These are phyloP conservation scores for Phytophthora europaea DNA, from an alignment of 352 stramenopile genomes.

Conservation along the genomic window DNA sequence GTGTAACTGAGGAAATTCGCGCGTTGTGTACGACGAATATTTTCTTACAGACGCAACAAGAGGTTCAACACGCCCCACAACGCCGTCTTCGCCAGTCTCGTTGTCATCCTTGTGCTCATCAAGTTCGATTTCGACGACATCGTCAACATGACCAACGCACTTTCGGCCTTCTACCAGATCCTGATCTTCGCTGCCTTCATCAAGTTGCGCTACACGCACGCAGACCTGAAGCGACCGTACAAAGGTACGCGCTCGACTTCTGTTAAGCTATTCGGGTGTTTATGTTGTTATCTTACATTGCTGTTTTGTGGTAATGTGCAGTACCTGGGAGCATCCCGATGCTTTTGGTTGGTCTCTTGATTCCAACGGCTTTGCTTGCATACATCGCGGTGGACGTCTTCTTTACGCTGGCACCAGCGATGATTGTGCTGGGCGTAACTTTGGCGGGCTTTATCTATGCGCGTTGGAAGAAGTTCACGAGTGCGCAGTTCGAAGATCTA, in stretches of 20 bases:
- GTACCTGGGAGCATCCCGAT: conserved; percentile 52
- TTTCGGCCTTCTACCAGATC: conserved; percentile 89
- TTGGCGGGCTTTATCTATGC: conserved; percentile 50
- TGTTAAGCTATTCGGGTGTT: background rate
- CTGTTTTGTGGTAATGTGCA: conserved; percentile 6
- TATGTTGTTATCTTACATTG: conserved; percentile 15
- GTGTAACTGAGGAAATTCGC: background rate
- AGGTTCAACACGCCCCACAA: conserved; percentile 68
- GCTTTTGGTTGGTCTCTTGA: conserved; percentile 44
- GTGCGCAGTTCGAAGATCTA: conserved; percentile 50
- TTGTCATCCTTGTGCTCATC: conserved; percentile 67
- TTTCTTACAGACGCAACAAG: conserved; percentile 50
- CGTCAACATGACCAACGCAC: conserved; percentile 91
- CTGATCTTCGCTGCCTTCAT: conserved; percentile 93
- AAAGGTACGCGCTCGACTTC: conserved; percentile 37
- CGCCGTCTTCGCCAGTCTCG: conserved; percentile 49
- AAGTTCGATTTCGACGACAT: conserved; percentile 81
- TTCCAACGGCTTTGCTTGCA: conserved; percentile 47
- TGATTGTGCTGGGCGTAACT: conserved; percentile 54
- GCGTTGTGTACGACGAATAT: background rate
- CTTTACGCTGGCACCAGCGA: conserved; percentile 46
- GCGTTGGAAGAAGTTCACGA: conserved; percentile 56
- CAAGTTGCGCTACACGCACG: conserved; percentile 77
- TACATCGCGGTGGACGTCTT: conserved; percentile 66
- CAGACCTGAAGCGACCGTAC: conserved; percentile 51